Evolutionary conservation across 2,329 filamentous ascomycete genomes (phyloP), one percentile per base, ranked within the genome.

Genomic region (Rhexocercosporidium sp.): DNA sequence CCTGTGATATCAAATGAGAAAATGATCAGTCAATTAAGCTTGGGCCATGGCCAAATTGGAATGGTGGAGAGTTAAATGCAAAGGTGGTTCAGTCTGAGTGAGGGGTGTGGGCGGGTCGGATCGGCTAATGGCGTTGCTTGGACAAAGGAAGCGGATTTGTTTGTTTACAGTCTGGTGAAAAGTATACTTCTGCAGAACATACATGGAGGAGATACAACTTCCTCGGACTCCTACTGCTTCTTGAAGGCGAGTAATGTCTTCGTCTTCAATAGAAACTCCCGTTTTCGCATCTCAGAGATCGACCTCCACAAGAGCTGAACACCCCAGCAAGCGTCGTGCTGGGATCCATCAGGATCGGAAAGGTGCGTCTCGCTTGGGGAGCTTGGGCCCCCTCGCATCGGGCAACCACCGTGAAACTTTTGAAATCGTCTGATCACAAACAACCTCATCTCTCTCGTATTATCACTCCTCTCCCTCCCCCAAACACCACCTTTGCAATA

Each of bases 351-450:
- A 34, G 29, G 49, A 53, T 53, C 27, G 49, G 49, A 31, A 53
- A 53, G 25, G 29, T 34, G 51, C 51, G 51, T 54, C 51, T 56
- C 51, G 51, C 51, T 56, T 56, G 12, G 29, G 29, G 29, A 56
- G 51, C 51, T 56, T 37, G 51, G 51, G 29, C 51, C 51, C 29
- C 16, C 22, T 18, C 49, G 4, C 3, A 20, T 12, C 18, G 29
- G 16, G 29, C 51, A n/a, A 56, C 29, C 51, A 56, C 51, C 51
- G 20, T 37, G 29, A 37, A 22, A 34, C 29, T 34, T 53, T 56
- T 22, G 9, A 18, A 34, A 56, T 22, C 27, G 51, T 37, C 51
- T 12, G 29, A 34, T 22, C n/a, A 20, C 29, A 22, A 20, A 56
- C 29, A 34, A 37, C 29, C 29, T 34, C 51, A 56, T 34, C 51